Percentiles rank a stretch among this genome's conserved stretches.
These are phyloP conservation scores for Fusarium fracticaudum DNA, from an alignment of 2,329 filamentous ascomycete species.

Conservation along the genomic window DNA sequence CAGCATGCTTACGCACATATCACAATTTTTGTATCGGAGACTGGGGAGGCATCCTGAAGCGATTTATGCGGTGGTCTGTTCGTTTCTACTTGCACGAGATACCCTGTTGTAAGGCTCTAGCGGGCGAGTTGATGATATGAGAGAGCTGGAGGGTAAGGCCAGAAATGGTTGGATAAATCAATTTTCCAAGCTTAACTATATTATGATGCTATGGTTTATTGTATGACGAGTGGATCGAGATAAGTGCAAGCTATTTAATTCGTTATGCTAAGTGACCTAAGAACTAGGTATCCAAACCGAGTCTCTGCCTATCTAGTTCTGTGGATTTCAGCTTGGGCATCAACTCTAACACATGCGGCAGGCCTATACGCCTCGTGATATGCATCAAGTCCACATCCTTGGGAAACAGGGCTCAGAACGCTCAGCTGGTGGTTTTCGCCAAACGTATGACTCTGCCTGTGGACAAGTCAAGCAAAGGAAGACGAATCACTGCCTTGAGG, in stretches of 20 bases:
- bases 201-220: not conserved
- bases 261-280: not conserved
- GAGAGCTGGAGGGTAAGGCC: constrained; percentile 1
- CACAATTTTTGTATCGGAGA: constrained; percentile 19
- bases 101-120: constrained; percentile 41
- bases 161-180: not conserved
- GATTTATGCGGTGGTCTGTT: constrained; percentile 38
- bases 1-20: constrained; percentile 10
- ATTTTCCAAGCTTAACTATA: not conserved
- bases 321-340: not conserved
- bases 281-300: constrained; percentile 26
- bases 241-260: not conserved
- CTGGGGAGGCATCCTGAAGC: constrained; percentile 20
- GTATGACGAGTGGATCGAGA: not conserved
- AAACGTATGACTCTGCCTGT: not conserved
- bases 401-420: not conserved
- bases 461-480: not conserved
- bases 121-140: constrained; percentile 16
- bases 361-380: not conserved
- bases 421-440: not conserved
- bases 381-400: not conserved
- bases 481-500: not conserved
- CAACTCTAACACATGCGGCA: not conserved
- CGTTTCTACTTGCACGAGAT: constrained; percentile 45
- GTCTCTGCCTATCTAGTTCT: not conserved